Evolutionary conservation across 805 yeast genomes (phyloP).

Genomic region (Metschnikowia henanensis): DNA sequence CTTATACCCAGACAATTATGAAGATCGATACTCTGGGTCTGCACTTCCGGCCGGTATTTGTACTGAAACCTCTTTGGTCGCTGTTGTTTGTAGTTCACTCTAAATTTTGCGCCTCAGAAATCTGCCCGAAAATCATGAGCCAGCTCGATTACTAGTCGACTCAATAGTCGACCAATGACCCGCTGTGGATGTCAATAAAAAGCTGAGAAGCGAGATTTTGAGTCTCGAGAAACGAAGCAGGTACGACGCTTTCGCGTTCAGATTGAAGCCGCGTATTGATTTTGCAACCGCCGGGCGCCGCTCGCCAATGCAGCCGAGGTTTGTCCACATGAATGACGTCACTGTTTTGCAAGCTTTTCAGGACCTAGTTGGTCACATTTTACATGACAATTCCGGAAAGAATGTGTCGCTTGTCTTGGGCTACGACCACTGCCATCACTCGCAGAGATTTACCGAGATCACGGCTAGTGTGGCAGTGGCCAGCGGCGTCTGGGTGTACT

Average conservation of each 20-base stretch:
- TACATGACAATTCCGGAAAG: constrained; percentile 15
- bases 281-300: constrained; percentile 96
- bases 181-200: constrained; percentile 35
- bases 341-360: constrained; percentile 91
- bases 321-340: constrained; percentile 82
- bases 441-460: constrained; percentile 74
- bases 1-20: no score
- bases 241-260: constrained; percentile 46
- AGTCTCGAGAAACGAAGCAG: constrained; percentile 39
- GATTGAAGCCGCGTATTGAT: constrained; percentile 60
- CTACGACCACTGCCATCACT: constrained; percentile 87
- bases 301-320: constrained; percentile 88
- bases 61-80: no score
- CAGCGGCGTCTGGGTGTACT: constrained; percentile 70
- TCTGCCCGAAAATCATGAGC: no score
- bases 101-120: no score
- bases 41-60: no score
- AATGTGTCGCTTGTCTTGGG: constrained; percentile 65
- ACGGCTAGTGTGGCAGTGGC: constrained; percentile 72
- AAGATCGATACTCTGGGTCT: no score
- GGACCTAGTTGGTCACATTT: constrained; percentile 60
- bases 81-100: no score
- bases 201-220: constrained; percentile 56
- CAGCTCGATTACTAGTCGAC: constrained; percentile 22
- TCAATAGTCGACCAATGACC: constrained; percentile 36